These are phyloP conservation scores for Dothideomycetes sp. DNA, from an alignment of 2,329 filamentous ascomycete species.

Conservation along the genomic window DNA sequence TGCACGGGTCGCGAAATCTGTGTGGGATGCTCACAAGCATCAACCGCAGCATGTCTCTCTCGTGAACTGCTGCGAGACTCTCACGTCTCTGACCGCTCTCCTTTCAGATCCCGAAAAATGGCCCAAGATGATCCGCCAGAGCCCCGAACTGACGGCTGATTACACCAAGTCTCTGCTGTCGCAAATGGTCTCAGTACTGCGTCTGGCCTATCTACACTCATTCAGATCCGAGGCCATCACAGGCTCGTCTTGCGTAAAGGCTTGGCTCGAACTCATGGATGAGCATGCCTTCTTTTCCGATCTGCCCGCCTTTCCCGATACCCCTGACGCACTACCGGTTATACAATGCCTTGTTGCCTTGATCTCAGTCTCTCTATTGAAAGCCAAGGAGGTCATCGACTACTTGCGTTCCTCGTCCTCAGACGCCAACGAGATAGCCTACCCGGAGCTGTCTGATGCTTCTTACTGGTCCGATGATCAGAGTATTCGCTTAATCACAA, in stretches of 20 bases:
- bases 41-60: slow-evolving; percentile 24
- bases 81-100: slow-evolving; percentile 21
- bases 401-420: slow-evolving; percentile 26
- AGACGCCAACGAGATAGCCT: slow-evolving; percentile 8
- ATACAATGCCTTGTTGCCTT: slow-evolving; percentile 59
- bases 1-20: neutral
- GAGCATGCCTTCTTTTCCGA: slow-evolving; percentile 58
- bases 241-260: slow-evolving; percentile 40
- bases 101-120: slow-evolving; percentile 32
- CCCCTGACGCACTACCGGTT: slow-evolving; percentile 2
- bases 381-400: slow-evolving; percentile 50
- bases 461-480: slow-evolving; percentile 60
- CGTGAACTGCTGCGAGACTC: slow-evolving; percentile 13
- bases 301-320: slow-evolving; percentile 31
- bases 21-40: slow-evolving; percentile 4
- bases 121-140: slow-evolving; percentile 36
- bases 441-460: slow-evolving; percentile 21
- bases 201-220: slow-evolving; percentile 43
- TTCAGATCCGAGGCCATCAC: slow-evolving; percentile 13
- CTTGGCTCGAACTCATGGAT: slow-evolving; percentile 67
- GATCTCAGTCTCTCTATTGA: slow-evolving; percentile 62
- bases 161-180: slow-evolving; percentile 55
- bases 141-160: slow-evolving; percentile 46
- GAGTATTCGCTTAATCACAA: slow-evolving; percentile 62
- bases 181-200: slow-evolving; percentile 55